Base-by-base conservation (phyloP, 2,329 filamentous ascomycete species). In the Bipolaris zeicola region DNA sequence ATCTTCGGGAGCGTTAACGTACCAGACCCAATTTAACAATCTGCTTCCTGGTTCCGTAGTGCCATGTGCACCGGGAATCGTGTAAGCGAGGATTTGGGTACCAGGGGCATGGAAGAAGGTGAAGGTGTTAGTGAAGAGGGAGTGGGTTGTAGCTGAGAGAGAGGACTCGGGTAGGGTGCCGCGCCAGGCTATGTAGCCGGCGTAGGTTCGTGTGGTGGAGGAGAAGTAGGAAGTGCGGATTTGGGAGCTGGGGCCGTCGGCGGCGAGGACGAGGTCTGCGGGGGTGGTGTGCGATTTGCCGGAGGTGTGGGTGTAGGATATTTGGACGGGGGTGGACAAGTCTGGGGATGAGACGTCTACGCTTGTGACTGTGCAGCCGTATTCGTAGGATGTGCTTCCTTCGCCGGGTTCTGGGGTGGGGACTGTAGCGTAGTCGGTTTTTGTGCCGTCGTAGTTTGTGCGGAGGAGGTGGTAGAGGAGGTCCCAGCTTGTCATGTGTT, bases 1-100 rank as follows among this genome's bases (percentile, higher is more conserved):
- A 5, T 65, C 42, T 59, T 77, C 71, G 1, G 62, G 36, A 24
- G 77, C 70, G 60, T 80, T 79, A 26, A 63, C 67, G 58, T 82
- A 82, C 77, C 78, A 81, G 1, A 82, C 74, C 70, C 73, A 80
- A 60, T 82, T 82, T 54, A 81, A 60, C 1, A 80, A 68, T 6
- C 78, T 71, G 11, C 78, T 65, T 2, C 76, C 78, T 0, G 68
- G 63, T 33, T 67, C 62, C 5, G 78, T 65, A 1, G 65, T 67
- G 0, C 79, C 79, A 7, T 75, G 55, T 3, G 71, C 67, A 0
- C 76, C 76, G 0, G 80, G 80, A 8, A 82, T 79, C 6, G 75
- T 63, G 58, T 81, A 81, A 1, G 60, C 64, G 1, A 68, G 54
- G 18, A 68, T 66, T 14, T 67, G 63, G 0, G 58, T 45, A 14